These are phyloP conservation scores for Rhodotorula paludigena DNA, from an alignment of 768 basidiomycete genomes.

Conservation along the genomic window DNA sequence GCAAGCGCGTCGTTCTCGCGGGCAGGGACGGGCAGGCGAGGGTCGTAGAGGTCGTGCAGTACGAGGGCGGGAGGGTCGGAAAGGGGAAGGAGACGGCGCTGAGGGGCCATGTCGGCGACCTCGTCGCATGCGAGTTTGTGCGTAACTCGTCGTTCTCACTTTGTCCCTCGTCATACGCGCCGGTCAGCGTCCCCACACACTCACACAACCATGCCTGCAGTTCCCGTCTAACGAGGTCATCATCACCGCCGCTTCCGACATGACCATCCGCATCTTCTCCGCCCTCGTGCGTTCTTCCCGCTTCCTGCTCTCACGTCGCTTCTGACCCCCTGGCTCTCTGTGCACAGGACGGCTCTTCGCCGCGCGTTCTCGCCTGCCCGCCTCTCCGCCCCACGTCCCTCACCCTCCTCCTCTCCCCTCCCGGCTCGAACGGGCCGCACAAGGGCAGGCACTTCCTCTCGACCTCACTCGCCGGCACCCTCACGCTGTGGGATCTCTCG, in stretches of 20 bases:
- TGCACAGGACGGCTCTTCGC: constrained; percentile 52
- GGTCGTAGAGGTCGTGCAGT: constrained; percentile 16
- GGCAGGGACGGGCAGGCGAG: constrained; percentile 21
- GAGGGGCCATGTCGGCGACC: constrained; percentile 49
- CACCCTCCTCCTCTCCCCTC: constrained; percentile 56
- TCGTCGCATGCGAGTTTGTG: constrained; percentile 46
- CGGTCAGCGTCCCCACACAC: too few species aligned
- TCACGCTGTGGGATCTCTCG: constrained; percentile 69
- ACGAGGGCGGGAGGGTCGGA: background rate
- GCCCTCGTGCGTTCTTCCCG: constrained; percentile 49
- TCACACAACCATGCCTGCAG: constrained; percentile 46
- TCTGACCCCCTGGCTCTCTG: too few species aligned
- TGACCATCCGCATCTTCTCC: constrained; percentile 62
- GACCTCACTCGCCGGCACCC: constrained; percentile 62
- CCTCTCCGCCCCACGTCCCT: constrained; percentile 61
- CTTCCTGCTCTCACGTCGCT: background rate
- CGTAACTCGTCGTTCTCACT: constrained; percentile 51
- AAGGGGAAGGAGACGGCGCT: constrained; percentile 36
- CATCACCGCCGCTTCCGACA: constrained; percentile 65
- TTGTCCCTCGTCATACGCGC: constrained; percentile 39
- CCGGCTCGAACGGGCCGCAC: constrained; percentile 9
- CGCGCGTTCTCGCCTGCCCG: constrained; percentile 63
- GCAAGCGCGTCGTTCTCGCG: constrained; percentile 21
- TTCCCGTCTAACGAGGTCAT: constrained; percentile 70
- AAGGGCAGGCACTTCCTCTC: constrained; percentile 65